Base-by-base conservation (phyloP, 1,284 basidiomycete species). In the Tausonia pullulans region DNA sequence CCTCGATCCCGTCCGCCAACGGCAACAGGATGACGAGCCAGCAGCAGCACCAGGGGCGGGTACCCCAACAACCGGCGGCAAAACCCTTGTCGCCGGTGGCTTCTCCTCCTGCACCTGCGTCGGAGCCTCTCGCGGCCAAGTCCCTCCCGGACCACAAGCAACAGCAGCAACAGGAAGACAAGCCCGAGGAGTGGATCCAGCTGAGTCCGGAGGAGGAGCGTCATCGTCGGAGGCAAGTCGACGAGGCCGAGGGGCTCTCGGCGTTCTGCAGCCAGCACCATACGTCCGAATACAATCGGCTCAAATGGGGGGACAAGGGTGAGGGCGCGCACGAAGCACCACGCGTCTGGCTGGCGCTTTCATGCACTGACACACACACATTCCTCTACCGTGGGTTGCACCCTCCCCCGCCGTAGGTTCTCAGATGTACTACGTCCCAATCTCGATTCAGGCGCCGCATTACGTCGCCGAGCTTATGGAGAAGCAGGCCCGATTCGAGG, bases 271-370 rank as follows among this genome's bases (percentile, higher is more conserved):
- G 71, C 6, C 88, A 91, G 72, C 87, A 90, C 78, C 90, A 91
- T 66, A 69, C 75, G 64, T 88, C 86, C 75, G 85, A 87, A 57
- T 91, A 92, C 74, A 87, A 83, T 70, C 79, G 82, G 64, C 75
- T 84, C n/a, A 91, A 91, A 74, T 86, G 83, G 69, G 89, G 88
- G 11, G 78, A 80, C 4, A 75, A 79, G 70, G 88, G 87, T 85
- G 65, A 64, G 76, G 81, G 46, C 79, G 83, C 45, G 81, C 41
- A 6, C 40, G n/a, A 6, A 13, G n/a, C 11, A 5, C 14, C 2
- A 16, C 27, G n/a, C 6, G 27, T 57, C 11, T 27, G 6, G 5
- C 44, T 40, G n/a, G 54, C n/a, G 5, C 44, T 41, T 56, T 13
- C 4, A 11, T 46, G 11, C 9, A 51, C 13, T 11, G 7, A 40